These are phyloP conservation scores for Globisporangium iwayamae DNA, from an alignment of 352 stramenopile species.

Conservation along the genomic window DNA sequence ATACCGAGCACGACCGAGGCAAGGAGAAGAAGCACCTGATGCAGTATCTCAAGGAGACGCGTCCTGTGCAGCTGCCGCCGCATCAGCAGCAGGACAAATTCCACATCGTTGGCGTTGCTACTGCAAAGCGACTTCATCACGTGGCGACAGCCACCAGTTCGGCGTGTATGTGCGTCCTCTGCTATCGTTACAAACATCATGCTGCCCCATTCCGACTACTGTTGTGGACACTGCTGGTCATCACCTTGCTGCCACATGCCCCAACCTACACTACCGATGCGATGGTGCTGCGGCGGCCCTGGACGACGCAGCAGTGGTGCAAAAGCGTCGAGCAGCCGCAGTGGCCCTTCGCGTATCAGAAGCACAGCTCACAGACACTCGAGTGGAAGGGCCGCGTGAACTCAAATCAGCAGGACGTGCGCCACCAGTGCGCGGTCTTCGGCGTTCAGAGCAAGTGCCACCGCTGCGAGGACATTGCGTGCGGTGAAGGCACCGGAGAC, in stretches of 20 bases:
- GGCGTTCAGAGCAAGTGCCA: conserved; percentile 94
- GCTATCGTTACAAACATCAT: background rate
- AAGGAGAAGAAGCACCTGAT: no score
- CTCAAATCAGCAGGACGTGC: conserved; percentile 88
- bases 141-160: background rate
- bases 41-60: no score
- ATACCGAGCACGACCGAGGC: no score
- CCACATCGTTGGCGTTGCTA: no score
- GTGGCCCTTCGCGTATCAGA: conserved; percentile 95
- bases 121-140: no score
- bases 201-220: background rate
- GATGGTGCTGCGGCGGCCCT: conserved; percentile 80
- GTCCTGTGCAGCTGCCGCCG: no score
- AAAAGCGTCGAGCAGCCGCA: conserved; percentile 69
- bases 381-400: conserved; percentile 89
- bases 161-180: background rate
- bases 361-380: conserved; percentile 59
- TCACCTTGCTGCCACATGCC: background rate
- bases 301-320: conserved; percentile 88
- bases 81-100: no score
- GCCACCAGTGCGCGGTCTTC: conserved; percentile 85
- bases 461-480: conserved; percentile 88
- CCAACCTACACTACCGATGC: background rate
- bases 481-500: conserved; percentile 21
- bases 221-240: background rate